Evolutionary conservation across 495 filamentous ascomycete genomes (phyloP).

Genomic region (Monascus purpureus): DNA sequence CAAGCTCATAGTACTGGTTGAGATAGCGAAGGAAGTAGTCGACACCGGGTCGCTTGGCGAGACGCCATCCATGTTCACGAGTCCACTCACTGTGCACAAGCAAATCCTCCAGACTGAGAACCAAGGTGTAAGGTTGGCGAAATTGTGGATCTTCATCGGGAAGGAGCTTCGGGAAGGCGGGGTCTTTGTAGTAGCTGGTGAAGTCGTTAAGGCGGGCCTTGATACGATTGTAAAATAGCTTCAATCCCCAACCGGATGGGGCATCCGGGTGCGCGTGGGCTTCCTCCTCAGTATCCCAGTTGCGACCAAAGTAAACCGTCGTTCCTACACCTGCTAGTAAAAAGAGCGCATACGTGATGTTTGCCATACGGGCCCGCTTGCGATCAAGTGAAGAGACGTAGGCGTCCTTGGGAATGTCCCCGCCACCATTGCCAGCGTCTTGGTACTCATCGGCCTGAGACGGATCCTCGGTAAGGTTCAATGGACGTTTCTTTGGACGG

Average conservation of each 20-base stretch:
- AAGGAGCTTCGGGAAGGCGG: slow-evolving; percentile 84
- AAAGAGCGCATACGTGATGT: slow-evolving; percentile 45
- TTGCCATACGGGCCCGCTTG: slow-evolving; percentile 54
- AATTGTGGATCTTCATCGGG: slow-evolving; percentile 74
- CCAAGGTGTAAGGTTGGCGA: slow-evolving; percentile 81
- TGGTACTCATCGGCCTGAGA: slow-evolving; percentile 31
- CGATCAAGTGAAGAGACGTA: slow-evolving; percentile 87
- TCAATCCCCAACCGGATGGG: slow-evolving; percentile 59
- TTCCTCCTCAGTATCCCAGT: slow-evolving; percentile 70
- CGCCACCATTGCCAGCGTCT: slow-evolving; percentile 33
- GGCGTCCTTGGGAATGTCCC: slow-evolving; percentile 61
- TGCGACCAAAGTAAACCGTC: slow-evolving; percentile 60
- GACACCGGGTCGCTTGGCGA: slow-evolving; percentile 86
- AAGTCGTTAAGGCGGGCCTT: slow-evolving; percentile 58
- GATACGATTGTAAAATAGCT: slow-evolving; percentile 63
- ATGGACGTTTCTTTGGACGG: slow-evolving; percentile 30
- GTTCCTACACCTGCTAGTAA: slow-evolving; percentile 36
- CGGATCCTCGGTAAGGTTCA: slow-evolving; percentile 48
- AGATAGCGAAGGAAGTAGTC: slow-evolving; percentile 97
- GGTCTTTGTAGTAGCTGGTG: slow-evolving; percentile 87
- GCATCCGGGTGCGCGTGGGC: slow-evolving; percentile 48
- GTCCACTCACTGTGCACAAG: slow-evolving; percentile 90
- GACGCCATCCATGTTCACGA: slow-evolving; percentile 85
- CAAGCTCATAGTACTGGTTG: slow-evolving; percentile 93
- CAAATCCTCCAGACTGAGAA: slow-evolving; percentile 84